Base-by-base conservation (phyloP, 2,329 filamentous ascomycete genomes). In the Hymenoscyphus occultus region DNA sequence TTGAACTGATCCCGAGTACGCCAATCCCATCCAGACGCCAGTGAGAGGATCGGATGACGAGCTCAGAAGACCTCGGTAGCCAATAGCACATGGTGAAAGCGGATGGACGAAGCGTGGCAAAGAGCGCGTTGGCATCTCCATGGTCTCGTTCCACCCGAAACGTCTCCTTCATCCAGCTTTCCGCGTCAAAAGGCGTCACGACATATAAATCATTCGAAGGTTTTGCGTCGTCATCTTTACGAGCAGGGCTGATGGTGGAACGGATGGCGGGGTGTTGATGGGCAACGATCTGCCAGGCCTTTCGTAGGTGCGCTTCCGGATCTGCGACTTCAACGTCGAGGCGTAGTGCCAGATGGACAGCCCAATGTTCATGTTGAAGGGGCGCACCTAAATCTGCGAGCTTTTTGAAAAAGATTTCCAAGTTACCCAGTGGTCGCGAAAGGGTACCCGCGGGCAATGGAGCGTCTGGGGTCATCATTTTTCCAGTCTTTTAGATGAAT, bases 331-430 rank as follows among this genome's bases (percentile, higher is more conserved):
- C 56, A 22, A 57, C 2, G 56, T 32, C 31, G 56, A 57, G 56
- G 10, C 56, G 56, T 5, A 57, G 39, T 6, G 56, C 56, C 32
- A 57, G 56, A 22, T 57, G 56, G 10, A 57, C 56, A 57, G 56
- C 56, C 56, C 56, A 57, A 32, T 57, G 56, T 22, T 57, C 56
- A 57, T 32, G 56, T 57, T 32, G n/a, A 35, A 57, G 56, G 31
- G 56, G 56, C 22, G 56, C 56, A 14, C 56, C 56, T 16, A 57
- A 22, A 32, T 57, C 56, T 28, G 56, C 56, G 22, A 57, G 56
- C 31, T 16, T 57, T 57, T 57, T 57, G 22, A 57, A 57, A 39
- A 57, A 57, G 56, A 57, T 22, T 57, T 57, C 56, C 56, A 57
- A 57, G 32, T 57, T 57, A 6, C 56, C 56, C 28, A 57, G 56